Conservation (phyloP, 2,329 filamentous ascomycete species). For the Thelonectria discophora region DNA sequence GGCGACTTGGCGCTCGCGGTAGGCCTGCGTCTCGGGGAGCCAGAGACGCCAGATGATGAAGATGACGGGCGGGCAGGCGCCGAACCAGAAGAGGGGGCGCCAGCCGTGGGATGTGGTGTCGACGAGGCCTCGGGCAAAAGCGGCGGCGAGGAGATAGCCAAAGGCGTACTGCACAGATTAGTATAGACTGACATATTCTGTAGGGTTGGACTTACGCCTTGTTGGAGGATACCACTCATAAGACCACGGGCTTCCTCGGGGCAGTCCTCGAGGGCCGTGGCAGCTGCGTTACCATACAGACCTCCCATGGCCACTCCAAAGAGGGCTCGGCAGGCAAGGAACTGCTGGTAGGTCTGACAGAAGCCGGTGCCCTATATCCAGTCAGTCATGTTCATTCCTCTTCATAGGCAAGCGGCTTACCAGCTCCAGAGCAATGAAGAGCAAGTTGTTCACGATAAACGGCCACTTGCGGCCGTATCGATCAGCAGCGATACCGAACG, state of each 20-base stretch:
- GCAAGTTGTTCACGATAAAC: constrained; percentile 77
- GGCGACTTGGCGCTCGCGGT: constrained; percentile 70
- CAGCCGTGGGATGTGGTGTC: constrained; percentile 81
- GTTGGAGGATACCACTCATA: constrained; percentile 79
- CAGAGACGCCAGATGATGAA: constrained; percentile 82
- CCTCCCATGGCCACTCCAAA: constrained; percentile 88
- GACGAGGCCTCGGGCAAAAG: constrained; percentile 72
- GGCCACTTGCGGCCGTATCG: constrained; percentile 73
- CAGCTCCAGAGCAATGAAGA: constrained; percentile 77
- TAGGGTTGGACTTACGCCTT: constrained; percentile 58
- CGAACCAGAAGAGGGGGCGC: constrained; percentile 91
- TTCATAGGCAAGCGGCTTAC: constrained; percentile 57
- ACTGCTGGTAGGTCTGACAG: constrained; percentile 72
- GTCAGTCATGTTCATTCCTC: no score
- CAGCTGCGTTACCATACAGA: constrained; percentile 79
- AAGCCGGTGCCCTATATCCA: constrained; percentile 69
- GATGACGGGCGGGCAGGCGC: constrained; percentile 78
- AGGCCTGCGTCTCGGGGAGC: constrained; percentile 82
- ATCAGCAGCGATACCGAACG: constrained; percentile 65
- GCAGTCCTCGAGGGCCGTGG: constrained; percentile 80
- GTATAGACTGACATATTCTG: background rate
- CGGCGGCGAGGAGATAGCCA: constrained; percentile 70
- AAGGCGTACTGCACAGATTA: constrained; percentile 59
- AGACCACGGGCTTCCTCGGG: constrained; percentile 74
- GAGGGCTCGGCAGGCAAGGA: constrained; percentile 77